phyloP scores from a whole-genome alignment of 75 land plant genomes.

The Adiantum capillusveneris region DNA sequence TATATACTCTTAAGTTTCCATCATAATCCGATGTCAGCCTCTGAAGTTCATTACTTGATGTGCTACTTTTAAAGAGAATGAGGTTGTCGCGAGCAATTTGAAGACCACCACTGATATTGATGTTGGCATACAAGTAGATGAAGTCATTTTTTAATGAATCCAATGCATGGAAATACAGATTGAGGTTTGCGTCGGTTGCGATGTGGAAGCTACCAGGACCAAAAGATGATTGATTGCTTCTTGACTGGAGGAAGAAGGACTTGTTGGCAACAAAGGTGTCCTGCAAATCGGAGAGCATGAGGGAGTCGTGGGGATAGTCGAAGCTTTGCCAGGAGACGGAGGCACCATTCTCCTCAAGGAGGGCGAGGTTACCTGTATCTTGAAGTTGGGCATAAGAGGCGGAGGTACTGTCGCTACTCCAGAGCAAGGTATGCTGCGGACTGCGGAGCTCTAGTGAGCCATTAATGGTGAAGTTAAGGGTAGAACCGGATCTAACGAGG shows the following conservation, averaged over 20 bases:
- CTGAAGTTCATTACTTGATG: no score
- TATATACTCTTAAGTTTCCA: neutral
- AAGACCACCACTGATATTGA: neutral
- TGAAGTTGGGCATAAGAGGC: neutral
- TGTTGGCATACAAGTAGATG: conserved; percentile 4
- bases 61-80: neutral
- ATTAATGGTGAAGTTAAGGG: neutral
- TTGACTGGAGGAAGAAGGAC: neutral
- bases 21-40: neutral
- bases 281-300: neutral
- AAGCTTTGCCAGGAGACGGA: conserved; percentile 2
- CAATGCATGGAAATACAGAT: conserved; percentile 1
- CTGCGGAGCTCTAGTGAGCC: neutral
- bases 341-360: neutral
- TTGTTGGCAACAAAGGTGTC: neutral
- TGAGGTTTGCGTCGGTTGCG: neutral
- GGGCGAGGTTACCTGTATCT: conserved; percentile 3
- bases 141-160: neutral
- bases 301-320: neutral
- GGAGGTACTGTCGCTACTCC: neutral
- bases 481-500: neutral
- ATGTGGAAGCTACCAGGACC: neutral
- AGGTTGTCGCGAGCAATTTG: neutral
- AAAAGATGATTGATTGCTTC: neutral
- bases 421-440: neutral